Percentiles rank a stretch among this genome's conserved stretches.
Conservation (phyloP, 2,329 filamentous ascomycete species). For the Diaporthe nobilis region DNA sequence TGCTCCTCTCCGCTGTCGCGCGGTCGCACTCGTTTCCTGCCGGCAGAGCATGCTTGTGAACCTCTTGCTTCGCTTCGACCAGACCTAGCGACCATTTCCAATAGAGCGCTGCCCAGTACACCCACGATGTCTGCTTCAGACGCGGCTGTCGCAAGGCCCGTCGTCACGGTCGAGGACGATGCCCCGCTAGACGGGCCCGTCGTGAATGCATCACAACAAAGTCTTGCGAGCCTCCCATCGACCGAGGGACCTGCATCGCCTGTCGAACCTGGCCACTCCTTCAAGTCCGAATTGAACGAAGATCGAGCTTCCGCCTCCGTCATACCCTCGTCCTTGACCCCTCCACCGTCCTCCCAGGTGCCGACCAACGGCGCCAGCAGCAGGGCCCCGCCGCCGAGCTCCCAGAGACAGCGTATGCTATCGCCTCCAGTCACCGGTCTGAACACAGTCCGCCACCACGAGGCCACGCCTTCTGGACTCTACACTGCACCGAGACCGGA, state of each 20-base stretch:
- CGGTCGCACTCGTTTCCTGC: slow-evolving; percentile 32
- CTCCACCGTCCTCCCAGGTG: slow-evolving; percentile 69
- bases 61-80: neutral
- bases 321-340: slow-evolving; percentile 71
- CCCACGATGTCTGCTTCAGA: slow-evolving; percentile 36
- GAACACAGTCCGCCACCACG: slow-evolving; percentile 49
- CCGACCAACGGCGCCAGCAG: slow-evolving; percentile 50
- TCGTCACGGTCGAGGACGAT: slow-evolving; percentile 29
- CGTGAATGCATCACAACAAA: slow-evolving; percentile 62
- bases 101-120: neutral
- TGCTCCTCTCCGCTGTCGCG: slow-evolving; percentile 17
- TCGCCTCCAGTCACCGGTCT: slow-evolving; percentile 67
- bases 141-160: slow-evolving; percentile 28
- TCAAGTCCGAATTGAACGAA: slow-evolving; percentile 66
- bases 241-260: slow-evolving; percentile 70
- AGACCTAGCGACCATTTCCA: neutral
- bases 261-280: slow-evolving; percentile 58
- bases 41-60: slow-evolving; percentile 33
- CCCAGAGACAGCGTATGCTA: slow-evolving; percentile 64
- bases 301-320: slow-evolving; percentile 59
- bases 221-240: slow-evolving; percentile 61
- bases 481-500: slow-evolving; percentile 63
- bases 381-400: slow-evolving; percentile 54
- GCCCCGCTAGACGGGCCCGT: slow-evolving; percentile 32
- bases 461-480: slow-evolving; percentile 51